These are phyloP conservation scores for Leccinum longicurvipes DNA, from an alignment of 768 basidiomycete species.

Conservation along the genomic window DNA sequence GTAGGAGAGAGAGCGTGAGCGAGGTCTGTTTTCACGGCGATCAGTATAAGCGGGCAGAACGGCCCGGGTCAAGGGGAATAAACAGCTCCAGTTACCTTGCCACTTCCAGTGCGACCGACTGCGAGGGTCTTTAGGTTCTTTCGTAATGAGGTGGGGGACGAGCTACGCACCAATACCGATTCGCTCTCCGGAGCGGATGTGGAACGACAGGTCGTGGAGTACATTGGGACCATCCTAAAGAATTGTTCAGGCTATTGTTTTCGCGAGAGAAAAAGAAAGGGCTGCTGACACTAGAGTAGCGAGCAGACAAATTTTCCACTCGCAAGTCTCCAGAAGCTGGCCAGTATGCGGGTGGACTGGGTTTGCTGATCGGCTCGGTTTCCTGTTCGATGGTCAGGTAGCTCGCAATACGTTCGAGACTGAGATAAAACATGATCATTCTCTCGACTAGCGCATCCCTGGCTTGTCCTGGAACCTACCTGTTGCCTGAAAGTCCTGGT, in stretches of 20 bases:
- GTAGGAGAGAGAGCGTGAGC: slow-evolving; percentile 46
- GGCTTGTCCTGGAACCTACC: slow-evolving; percentile 3
- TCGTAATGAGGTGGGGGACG: not conserved
- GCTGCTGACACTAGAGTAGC: slow-evolving; percentile 38
- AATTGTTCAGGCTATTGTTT: not conserved
- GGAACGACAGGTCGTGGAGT: slow-evolving; percentile 4
- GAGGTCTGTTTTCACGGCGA: slow-evolving; percentile 37
- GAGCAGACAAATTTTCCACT: slow-evolving; percentile 52
- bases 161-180: slow-evolving; percentile 6
- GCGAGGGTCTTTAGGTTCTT: not conserved
- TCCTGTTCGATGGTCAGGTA: slow-evolving; percentile 51
- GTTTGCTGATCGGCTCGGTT: slow-evolving; percentile 44
- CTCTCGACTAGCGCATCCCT: not conserved
- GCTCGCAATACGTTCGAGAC: slow-evolving; percentile 37
- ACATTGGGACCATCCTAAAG: slow-evolving; percentile 1
- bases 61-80: not conserved
- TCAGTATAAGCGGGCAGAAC: not conserved
- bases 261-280: not conserved
- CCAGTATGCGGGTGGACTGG: slow-evolving; percentile 62
- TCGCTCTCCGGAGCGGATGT: slow-evolving; percentile 5
- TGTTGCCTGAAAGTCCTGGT: slow-evolving; percentile 15
- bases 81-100: not conserved
- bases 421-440: not conserved
- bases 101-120: slow-evolving; percentile 11
- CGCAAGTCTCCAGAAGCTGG: slow-evolving; percentile 54